Evolutionary conservation across 257 asterid genomes (phyloP), one percentile per base, ranked within the genome.

Genomic region (Nicotiana tomentosiformis): DNA sequence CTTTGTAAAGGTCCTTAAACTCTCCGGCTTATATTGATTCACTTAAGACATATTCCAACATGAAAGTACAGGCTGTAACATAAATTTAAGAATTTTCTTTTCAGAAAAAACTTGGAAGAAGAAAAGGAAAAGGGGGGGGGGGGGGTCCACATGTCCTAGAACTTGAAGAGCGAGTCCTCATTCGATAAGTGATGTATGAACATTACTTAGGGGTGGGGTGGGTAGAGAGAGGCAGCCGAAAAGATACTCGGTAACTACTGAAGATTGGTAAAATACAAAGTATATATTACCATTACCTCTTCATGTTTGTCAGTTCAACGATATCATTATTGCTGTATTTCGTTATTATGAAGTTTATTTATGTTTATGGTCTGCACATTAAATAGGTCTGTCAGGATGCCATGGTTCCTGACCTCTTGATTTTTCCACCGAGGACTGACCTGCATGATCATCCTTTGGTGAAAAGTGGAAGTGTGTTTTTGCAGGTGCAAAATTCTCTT

Each of bases 361-460:
- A 17, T 72, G 11, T 77, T 69, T 55, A 23, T 15, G 9, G 15
- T 46, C 56, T 1, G 43, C 32, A 18, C 35, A 66, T 80, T 61
- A 65, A 86, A 78, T 86, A 96, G 98, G 97, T 96, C 77, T 79
- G 77, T 66, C 86, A 85, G 90, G 99, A 96, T 90, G 97, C 89
- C 85, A 83, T 88, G 62, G 93, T 96, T 51, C 97, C 93, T 43
- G 97, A 90, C 84, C 88, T 96, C 85, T 85, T 96, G 82, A 68
- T 90, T 84, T 92, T 92, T 67, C 99, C 98, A 65, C 97, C 97
- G 46, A 94, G 96, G 84, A 90, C 97, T 74, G 98, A 93, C 89
- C 87, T 96, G 86, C 98, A 96, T 88, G 88, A 91, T 46, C 98
- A 96, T 87, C 98, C 95, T 76, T 92, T 94, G 83, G 96, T 94